These are phyloP conservation scores for Backusella westeae DNA, from an alignment of 192 early-diverging fungal species.

Conservation along the genomic window DNA sequence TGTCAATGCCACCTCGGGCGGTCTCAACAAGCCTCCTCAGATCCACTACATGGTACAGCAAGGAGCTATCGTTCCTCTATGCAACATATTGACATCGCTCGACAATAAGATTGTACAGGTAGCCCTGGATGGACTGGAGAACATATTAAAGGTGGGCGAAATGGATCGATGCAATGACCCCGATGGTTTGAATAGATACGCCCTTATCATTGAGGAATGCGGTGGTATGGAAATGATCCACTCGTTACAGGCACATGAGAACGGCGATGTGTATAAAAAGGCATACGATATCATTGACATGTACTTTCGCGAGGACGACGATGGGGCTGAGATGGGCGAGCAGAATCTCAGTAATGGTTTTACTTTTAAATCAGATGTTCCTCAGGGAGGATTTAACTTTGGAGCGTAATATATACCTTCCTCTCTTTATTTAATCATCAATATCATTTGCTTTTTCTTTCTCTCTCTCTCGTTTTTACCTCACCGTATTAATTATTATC, in stretches of 20 bases:
- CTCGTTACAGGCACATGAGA: slow-evolving; percentile 92
- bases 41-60: slow-evolving; percentile 91
- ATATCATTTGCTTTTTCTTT: neutral
- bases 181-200: slow-evolving; percentile 79
- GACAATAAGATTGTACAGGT: slow-evolving; percentile 98
- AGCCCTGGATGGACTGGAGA: slow-evolving; percentile 96
- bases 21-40: slow-evolving; percentile 86
- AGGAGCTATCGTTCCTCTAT: slow-evolving; percentile 94
- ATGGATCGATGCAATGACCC: slow-evolving; percentile 62
- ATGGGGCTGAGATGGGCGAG: slow-evolving; percentile 62
- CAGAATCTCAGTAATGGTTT: slow-evolving; percentile 81
- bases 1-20: slow-evolving; percentile 97
- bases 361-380: slow-evolving; percentile 68
- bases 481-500: too few species aligned
- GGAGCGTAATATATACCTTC: slow-evolving; percentile 16
- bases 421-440: too few species aligned
- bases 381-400: slow-evolving; percentile 87
- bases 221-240: slow-evolving; percentile 97
- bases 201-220: slow-evolving; percentile 88
- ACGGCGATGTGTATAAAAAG: slow-evolving; percentile 96
- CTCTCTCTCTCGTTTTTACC: neutral
- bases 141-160: slow-evolving; percentile 96
- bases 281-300: slow-evolving; percentile 93
- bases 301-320: slow-evolving; percentile 90
- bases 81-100: slow-evolving; percentile 85